These are phyloP conservation scores for Monosporascus sp. DNA, from an alignment of 2,329 filamentous ascomycete genomes.

Conservation along the genomic window DNA sequence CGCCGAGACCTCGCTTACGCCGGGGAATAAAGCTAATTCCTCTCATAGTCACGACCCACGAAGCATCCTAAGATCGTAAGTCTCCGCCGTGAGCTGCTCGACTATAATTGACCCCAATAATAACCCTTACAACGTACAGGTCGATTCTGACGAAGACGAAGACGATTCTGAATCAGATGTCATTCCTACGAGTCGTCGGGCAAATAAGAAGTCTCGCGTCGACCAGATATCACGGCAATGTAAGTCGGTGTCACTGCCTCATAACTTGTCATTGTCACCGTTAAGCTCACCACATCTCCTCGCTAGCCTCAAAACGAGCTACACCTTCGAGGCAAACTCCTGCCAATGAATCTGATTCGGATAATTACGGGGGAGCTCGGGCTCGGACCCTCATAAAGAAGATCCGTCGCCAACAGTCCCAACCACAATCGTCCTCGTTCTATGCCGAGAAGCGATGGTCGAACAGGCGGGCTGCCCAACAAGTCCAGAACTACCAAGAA, in stretches of 20 bases:
- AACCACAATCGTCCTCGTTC: constrained; percentile 61
- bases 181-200: constrained; percentile 50
- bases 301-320: constrained; percentile 54
- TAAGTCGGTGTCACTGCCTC: constrained; percentile 34
- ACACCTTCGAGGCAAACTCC: constrained; percentile 51
- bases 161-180: constrained; percentile 73
- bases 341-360: constrained; percentile 61
- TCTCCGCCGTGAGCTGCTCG: constrained; percentile 6
- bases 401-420: constrained; percentile 62
- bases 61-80: constrained; percentile 55
- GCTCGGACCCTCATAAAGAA: constrained; percentile 68
- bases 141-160: constrained; percentile 45
- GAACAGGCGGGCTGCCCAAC: constrained; percentile 73
- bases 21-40: not conserved
- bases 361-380: constrained; percentile 73
- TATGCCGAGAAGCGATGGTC: constrained; percentile 87
- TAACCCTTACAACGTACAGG: constrained; percentile 9
- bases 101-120: constrained; percentile 5
- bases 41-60: constrained; percentile 47
- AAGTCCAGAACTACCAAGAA: constrained; percentile 59
- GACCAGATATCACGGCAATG: constrained; percentile 56
- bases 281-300: constrained; percentile 9
- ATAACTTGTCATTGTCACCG: constrained; percentile 6
- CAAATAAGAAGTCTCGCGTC: constrained; percentile 63
- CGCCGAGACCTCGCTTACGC: constrained; percentile 5